Conservation (phyloP, 257 asterid genomes). For the Salvia hispanica region DNA sequence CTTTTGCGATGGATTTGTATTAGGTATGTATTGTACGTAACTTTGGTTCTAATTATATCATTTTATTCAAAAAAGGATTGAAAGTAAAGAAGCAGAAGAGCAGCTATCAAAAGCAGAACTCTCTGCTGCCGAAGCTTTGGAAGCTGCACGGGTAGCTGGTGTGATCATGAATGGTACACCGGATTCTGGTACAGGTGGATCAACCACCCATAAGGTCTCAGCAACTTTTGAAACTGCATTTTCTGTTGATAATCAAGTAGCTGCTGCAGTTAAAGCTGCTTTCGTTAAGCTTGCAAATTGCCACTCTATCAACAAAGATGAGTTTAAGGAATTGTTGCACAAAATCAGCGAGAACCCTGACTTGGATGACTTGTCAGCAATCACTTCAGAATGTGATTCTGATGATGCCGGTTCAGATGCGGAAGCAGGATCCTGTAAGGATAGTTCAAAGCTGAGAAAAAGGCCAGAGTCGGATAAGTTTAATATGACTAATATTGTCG, state of each 20-base stretch:
- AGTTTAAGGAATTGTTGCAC: slow-evolving; percentile 67
- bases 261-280: slow-evolving; percentile 83
- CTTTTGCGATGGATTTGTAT: neutral
- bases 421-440: slow-evolving; percentile 30
- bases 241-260: slow-evolving; percentile 95
- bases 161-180: slow-evolving; percentile 75
- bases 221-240: slow-evolving; percentile 85
- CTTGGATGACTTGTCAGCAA: slow-evolving; percentile 42
- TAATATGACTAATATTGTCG: slow-evolving; percentile 47
- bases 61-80: slow-evolving; percentile 54
- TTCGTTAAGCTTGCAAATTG: slow-evolving; percentile 70
- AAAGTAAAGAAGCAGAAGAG: slow-evolving; percentile 77
- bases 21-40: neutral
- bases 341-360: slow-evolving; percentile 88
- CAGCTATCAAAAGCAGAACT: slow-evolving; percentile 56
- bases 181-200: slow-evolving; percentile 49
- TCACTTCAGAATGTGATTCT: slow-evolving; percentile 59
- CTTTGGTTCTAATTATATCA: neutral
- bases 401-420: slow-evolving; percentile 51
- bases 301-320: slow-evolving; percentile 70
- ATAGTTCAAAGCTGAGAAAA: slow-evolving; percentile 32
- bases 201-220: slow-evolving; percentile 60
- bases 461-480: slow-evolving; percentile 44
- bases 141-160: slow-evolving; percentile 73
- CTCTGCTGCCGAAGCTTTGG: slow-evolving; percentile 74